A percentile compares a stretch with the other conserved stretches of the same genome.
Evolutionary conservation across 2,329 filamentous ascomycete genomes (phyloP).

Genomic region (Purpureocillium lavendulum): DNA sequence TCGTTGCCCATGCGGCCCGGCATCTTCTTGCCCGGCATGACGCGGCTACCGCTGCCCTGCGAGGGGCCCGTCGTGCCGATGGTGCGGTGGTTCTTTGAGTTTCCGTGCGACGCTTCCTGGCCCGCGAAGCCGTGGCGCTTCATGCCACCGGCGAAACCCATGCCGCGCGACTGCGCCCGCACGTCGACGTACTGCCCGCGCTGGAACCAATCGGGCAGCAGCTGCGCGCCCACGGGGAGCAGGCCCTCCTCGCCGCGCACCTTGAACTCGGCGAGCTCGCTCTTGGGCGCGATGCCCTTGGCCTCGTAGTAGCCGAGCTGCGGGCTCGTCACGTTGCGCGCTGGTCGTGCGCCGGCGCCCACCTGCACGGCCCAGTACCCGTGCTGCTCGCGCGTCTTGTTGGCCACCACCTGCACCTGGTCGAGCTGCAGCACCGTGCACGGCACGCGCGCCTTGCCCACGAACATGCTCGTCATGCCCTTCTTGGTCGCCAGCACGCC

Average conservation of each 20-base stretch:
- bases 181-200: constrained; percentile 88
- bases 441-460: constrained; percentile 66
- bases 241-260: constrained; percentile 69
- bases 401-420: constrained; percentile 77
- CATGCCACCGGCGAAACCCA: constrained; percentile 96
- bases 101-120: constrained; percentile 89
- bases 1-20: constrained; percentile 90
- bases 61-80: constrained; percentile 85
- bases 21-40: constrained; percentile 97
- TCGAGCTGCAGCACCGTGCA: constrained; percentile 95
- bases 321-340: constrained; percentile 71
- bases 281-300: constrained; percentile 75
- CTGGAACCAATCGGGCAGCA: constrained; percentile 85
- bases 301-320: constrained; percentile 82
- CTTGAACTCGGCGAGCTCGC: constrained; percentile 76
- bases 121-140: constrained; percentile 87
- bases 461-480: constrained; percentile 91
- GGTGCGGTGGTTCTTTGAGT: constrained; percentile 86
- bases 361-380: constrained; percentile 95
- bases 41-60: constrained; percentile 86
- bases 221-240: constrained; percentile 62
- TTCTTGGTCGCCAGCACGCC: constrained; percentile 85
- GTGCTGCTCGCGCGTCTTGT: constrained; percentile 72
- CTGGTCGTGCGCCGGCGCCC: constrained; percentile 65
- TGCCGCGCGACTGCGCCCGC: constrained; percentile 68